phyloP scores from a whole-genome alignment of 2,329 filamentous ascomycete genomes.

The Emydomyces testavorans region DNA sequence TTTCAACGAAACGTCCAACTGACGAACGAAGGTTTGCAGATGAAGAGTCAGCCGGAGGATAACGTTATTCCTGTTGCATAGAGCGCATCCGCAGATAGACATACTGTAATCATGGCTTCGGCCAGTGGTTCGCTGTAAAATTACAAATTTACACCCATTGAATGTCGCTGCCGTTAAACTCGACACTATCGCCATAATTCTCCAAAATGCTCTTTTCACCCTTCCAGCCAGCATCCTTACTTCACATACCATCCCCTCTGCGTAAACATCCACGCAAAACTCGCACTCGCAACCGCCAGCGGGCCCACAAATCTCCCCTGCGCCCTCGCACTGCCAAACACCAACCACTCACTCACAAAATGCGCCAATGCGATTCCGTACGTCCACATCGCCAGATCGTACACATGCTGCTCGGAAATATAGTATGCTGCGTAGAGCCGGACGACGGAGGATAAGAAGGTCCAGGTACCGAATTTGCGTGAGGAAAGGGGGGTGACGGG shows the following conservation, averaged over 20 bases:
- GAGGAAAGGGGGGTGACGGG: constrained; percentile 62
- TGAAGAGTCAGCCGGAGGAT: background rate
- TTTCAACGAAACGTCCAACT: constrained; percentile 23
- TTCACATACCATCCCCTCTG: constrained; percentile 40
- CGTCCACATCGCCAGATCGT: constrained; percentile 70
- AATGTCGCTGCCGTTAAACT: too few species aligned
- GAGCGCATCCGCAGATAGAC: background rate
- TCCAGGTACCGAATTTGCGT: constrained; percentile 81
- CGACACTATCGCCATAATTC: too few species aligned
- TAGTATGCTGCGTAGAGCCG: constrained; percentile 77
- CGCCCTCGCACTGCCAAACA: constrained; percentile 64
- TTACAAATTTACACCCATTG: too few species aligned
- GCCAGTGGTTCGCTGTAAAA: too few species aligned
- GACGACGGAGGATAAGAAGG: constrained; percentile 63
- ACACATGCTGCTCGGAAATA: constrained; percentile 58
- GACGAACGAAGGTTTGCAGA: background rate
- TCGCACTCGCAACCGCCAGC: constrained; percentile 45
- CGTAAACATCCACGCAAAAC: constrained; percentile 49
- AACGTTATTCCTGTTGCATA: background rate
- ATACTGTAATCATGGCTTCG: too few species aligned
- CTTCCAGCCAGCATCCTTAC: background rate
- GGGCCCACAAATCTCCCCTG: constrained; percentile 49
- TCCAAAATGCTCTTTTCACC: background rate
- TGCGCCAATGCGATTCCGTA: constrained; percentile 67
- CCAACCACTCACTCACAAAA: constrained; percentile 67